Conservation (phyloP, 2,329 filamentous ascomycete genomes). For the Chaetomium strumarium region DNA sequence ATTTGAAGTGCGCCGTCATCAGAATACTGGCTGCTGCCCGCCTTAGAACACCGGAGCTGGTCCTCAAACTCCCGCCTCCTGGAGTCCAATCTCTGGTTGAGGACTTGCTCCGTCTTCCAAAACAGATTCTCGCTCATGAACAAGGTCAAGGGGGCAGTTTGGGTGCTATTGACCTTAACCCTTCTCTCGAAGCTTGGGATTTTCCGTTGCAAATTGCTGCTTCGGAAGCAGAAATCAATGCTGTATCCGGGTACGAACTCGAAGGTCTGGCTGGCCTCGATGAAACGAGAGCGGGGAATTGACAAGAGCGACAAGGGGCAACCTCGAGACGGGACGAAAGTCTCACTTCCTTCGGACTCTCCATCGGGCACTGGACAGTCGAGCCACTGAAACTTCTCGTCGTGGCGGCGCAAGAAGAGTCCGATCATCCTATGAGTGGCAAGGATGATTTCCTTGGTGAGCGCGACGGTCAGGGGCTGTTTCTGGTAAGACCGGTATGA, state of each 20-base stretch:
- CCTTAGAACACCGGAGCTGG: constrained; percentile 29
- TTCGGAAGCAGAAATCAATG: constrained; percentile 41
- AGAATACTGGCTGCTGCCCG: constrained; percentile 35
- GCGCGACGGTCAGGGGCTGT: constrained; percentile 37
- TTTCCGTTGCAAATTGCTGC: constrained; percentile 32
- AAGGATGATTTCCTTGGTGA: constrained; percentile 42
- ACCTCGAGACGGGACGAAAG: constrained; percentile 36
- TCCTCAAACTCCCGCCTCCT: constrained; percentile 38
- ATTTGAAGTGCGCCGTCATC: constrained; percentile 42
- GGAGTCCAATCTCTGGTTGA: constrained; percentile 37
- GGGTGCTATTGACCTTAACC: constrained; percentile 41
- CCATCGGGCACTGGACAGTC: constrained; percentile 38
- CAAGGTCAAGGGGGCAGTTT: constrained; percentile 43
- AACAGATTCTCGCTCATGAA: constrained; percentile 42
- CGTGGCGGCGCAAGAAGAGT: constrained; percentile 45
- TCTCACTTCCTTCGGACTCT: constrained; percentile 33
- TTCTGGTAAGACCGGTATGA: constrained; percentile 47
- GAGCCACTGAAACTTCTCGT: constrained; percentile 45
- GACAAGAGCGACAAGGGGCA: constrained; percentile 42
- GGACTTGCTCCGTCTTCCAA: constrained; percentile 38
- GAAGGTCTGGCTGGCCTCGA: constrained; percentile 41
- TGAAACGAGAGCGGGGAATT: constrained; percentile 40
- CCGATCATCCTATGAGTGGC: constrained; percentile 47
- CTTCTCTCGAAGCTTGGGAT: constrained; percentile 35
- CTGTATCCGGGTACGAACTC: constrained; percentile 45